Conservation (phyloP, 805 yeast species). For the Candida silvicultrix region DNA sequence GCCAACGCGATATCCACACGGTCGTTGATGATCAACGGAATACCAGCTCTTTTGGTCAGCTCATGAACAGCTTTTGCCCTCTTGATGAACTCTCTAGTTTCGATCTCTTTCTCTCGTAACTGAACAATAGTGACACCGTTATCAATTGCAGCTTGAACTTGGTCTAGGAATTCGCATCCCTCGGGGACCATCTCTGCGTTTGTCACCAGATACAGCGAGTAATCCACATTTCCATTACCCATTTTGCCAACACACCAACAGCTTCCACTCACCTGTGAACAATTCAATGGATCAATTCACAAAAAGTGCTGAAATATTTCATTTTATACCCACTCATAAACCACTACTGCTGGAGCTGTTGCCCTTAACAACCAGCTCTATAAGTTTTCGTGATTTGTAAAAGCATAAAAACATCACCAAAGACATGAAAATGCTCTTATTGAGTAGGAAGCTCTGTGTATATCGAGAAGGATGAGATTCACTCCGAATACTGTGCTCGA, state of each 20-base stretch:
- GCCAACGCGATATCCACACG: slow-evolving; percentile 87
- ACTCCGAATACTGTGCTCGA: slow-evolving; percentile 42
- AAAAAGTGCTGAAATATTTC: too few relatives aligned
- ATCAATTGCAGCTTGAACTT: slow-evolving; percentile 54
- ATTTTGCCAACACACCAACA: neutral
- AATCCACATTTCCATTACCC: slow-evolving; percentile 28
- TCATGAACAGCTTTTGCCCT: slow-evolving; percentile 56
- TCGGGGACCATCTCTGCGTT: slow-evolving; percentile 71
- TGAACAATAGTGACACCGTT: slow-evolving; percentile 81
- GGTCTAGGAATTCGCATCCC: slow-evolving; percentile 46
- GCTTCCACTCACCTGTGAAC: too few relatives aligned
- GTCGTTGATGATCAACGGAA: slow-evolving; percentile 83
- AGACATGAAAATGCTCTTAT: too few relatives aligned
- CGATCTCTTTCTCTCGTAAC: slow-evolving; percentile 70
- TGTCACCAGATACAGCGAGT: slow-evolving; percentile 71
- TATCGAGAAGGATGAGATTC: slow-evolving; percentile 52
- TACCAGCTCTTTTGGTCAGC: slow-evolving; percentile 49
- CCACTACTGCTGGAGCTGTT: too few relatives aligned
- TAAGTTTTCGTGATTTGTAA: neutral
- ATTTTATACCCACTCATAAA: too few relatives aligned
- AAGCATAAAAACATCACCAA: neutral
- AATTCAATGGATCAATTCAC: too few relatives aligned
- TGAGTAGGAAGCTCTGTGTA: too few relatives aligned
- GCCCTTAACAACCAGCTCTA: neutral
- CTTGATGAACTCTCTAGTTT: slow-evolving; percentile 59